A percentile compares a stretch with the other conserved stretches of the same genome.
phyloP scores from a whole-genome alignment of 352 stramenopile species.

The Albugo laibachii region DNA sequence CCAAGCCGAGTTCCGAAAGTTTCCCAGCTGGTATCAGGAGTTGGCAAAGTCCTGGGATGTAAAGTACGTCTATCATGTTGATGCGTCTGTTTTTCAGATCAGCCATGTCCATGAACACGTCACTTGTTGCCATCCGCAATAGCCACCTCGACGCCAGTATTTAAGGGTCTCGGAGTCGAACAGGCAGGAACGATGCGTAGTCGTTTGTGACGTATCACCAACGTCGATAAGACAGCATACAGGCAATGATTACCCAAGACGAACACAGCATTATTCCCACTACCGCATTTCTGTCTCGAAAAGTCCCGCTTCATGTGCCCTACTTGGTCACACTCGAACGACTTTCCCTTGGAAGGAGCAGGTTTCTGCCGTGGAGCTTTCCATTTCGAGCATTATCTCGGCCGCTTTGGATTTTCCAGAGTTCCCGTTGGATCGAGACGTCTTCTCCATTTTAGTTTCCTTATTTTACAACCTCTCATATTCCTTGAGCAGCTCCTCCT shows the following conservation, averaged over 20 bases:
- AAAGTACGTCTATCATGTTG: conserved; percentile 2
- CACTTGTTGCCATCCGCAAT: conserved; percentile 7
- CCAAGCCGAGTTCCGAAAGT: conserved; percentile 2
- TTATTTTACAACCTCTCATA: not conserved
- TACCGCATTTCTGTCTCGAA: not conserved
- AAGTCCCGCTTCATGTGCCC: conserved; percentile 8
- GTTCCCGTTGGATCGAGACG: not conserved
- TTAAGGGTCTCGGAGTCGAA: conserved; percentile 1
- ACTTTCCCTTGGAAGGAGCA: conserved; percentile 7
- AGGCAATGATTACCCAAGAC: not conserved
- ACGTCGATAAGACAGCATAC: conserved; percentile 4
- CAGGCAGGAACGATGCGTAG: conserved; percentile 2
- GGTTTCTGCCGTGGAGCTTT: conserved; percentile 1
- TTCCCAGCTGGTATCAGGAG: conserved; percentile 7
- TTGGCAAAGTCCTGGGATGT: conserved; percentile 6
- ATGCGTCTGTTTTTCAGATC: not conserved
- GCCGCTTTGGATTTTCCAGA: no score
- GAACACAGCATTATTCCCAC: conserved; percentile 1
- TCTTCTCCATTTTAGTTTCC: conserved; percentile 1
- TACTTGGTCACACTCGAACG: conserved; percentile 3
- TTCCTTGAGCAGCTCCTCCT: no score
- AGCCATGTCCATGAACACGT: not conserved
- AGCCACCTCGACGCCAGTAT: conserved; percentile 1
- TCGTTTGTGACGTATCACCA: conserved; percentile 8
- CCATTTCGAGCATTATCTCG: not conserved